phyloP scores from a whole-genome alignment of 495 filamentous ascomycete genomes.

The Chaetomium cochliodes region DNA sequence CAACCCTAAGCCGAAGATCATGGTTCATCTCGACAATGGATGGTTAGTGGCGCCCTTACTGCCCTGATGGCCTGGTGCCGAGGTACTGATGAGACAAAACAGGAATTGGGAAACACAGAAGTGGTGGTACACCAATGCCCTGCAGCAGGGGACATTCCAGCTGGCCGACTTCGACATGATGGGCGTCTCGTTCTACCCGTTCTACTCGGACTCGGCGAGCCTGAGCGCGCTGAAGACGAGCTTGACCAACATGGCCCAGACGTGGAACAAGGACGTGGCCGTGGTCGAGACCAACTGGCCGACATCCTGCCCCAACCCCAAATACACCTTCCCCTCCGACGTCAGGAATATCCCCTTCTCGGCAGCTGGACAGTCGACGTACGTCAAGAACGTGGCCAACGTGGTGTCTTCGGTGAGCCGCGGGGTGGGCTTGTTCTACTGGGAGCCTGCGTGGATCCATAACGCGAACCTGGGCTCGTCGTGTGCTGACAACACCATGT shows the following conservation, averaged over 20 bases:
- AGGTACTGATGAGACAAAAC: neutral
- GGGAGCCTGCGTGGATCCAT: slow-evolving; percentile 69
- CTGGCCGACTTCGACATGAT: slow-evolving; percentile 65
- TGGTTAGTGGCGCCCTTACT: slow-evolving; percentile 38
- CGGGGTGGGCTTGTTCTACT: slow-evolving; percentile 63
- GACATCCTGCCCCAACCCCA: slow-evolving; percentile 54
- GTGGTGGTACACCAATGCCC: slow-evolving; percentile 59
- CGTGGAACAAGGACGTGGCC: slow-evolving; percentile 59
- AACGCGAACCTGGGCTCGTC: slow-evolving; percentile 59
- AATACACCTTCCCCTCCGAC: slow-evolving; percentile 58
- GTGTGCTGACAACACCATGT: slow-evolving; percentile 50
- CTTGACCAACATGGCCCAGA: slow-evolving; percentile 56
- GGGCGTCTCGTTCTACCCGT: slow-evolving; percentile 71
- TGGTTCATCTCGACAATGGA: slow-evolving; percentile 70
- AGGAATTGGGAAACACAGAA: slow-evolving; percentile 62
- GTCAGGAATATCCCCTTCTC: slow-evolving; percentile 57
- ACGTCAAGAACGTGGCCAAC: slow-evolving; percentile 54
- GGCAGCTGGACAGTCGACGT: slow-evolving; percentile 58
- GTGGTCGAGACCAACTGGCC: slow-evolving; percentile 71
- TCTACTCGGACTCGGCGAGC: slow-evolving; percentile 57
- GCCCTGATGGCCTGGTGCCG: neutral
- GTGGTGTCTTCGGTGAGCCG: slow-evolving; percentile 52
- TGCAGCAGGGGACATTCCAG: slow-evolving; percentile 52
- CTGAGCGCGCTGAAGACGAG: slow-evolving; percentile 55
- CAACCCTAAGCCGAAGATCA: slow-evolving; percentile 56